These are phyloP conservation scores for Paraconiothyrium sp. DNA, from an alignment of 2,329 filamentous ascomycete genomes.

Conservation along the genomic window DNA sequence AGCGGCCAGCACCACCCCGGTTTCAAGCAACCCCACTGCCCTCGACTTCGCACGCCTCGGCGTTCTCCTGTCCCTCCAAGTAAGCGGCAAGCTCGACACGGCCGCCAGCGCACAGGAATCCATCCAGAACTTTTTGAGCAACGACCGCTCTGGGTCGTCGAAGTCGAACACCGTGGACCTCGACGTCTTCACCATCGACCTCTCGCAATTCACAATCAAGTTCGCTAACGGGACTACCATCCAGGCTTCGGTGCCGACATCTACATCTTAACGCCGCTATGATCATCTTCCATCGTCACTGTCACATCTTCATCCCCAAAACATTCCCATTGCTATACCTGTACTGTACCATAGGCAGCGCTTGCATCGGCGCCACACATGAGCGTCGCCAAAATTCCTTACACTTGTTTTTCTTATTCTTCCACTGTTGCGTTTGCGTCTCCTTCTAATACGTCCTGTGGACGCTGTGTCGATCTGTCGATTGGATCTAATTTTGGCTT, in stretches of 20 bases:
- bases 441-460: constrained; percentile 35
- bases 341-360: constrained; percentile 23
- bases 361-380: constrained; percentile 11
- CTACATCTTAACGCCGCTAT: neutral
- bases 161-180: constrained; percentile 37
- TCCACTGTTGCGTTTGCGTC: constrained; percentile 5
- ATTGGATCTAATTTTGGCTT: constrained; percentile 39
- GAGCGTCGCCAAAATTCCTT: constrained; percentile 13
- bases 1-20: constrained; percentile 35
- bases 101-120: constrained; percentile 56
- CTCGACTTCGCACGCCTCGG: constrained; percentile 58
- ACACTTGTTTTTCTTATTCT: neutral
- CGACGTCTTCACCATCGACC: constrained; percentile 42
- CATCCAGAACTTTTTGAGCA: constrained; percentile 50
- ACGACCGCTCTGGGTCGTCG: constrained; percentile 40
- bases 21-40: constrained; percentile 47
- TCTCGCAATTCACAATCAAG: constrained; percentile 41
- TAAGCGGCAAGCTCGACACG: constrained; percentile 48
- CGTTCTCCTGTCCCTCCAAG: constrained; percentile 57
- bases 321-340: neutral
- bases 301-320: neutral
- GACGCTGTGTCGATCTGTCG: constrained; percentile 29
- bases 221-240: constrained; percentile 48
- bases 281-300: too few relatives aligned
- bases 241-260: constrained; percentile 23